A percentile compares a stretch with the other conserved stretches of the same genome.
These are phyloP conservation scores for Metarhizium humberi DNA, from an alignment of 2,329 filamentous ascomycete genomes.

Conservation along the genomic window DNA sequence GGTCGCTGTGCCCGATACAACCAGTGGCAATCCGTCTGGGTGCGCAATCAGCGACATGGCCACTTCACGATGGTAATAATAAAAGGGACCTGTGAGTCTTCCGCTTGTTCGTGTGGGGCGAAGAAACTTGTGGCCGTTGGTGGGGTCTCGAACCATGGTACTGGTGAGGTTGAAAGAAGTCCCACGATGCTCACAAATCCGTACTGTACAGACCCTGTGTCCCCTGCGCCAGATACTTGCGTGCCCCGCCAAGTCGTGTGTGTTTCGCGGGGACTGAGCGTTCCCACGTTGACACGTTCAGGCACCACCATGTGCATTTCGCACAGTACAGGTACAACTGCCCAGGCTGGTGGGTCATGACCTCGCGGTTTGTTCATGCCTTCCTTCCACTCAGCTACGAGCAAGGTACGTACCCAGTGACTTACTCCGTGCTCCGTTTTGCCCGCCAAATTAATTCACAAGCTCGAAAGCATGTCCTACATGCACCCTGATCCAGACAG, in stretches of 20 bases:
- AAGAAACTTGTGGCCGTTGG: neutral
- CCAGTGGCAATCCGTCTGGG: neutral
- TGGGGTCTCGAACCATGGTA: neutral
- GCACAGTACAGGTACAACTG: too few species aligned
- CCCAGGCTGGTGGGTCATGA: too few species aligned
- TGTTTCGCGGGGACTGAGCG: too few species aligned
- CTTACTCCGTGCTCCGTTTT: too few species aligned
- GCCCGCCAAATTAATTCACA: too few species aligned
- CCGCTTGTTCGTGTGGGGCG: neutral
- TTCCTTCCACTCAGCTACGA: too few species aligned
- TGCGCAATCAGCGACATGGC: neutral
- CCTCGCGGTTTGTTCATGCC: too few species aligned
- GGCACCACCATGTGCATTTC: too few species aligned
- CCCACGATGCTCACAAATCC: neutral
- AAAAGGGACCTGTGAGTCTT: neutral
- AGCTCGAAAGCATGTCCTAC: neutral
- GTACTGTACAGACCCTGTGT: neutral
- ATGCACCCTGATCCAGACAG: neutral
- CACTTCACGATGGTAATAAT: slow-evolving; percentile 2
- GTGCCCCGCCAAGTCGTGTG: too few species aligned
- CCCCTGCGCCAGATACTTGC: neutral
- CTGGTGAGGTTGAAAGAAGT: neutral
- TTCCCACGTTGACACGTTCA: too few species aligned
- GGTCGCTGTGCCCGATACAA: neutral
- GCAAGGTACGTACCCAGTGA: too few species aligned